A percentile compares a stretch with the other conserved stretches of the same genome.
Conservation (phyloP, 2,329 filamentous ascomycete species). For the Botryotinia narcissicola region DNA sequence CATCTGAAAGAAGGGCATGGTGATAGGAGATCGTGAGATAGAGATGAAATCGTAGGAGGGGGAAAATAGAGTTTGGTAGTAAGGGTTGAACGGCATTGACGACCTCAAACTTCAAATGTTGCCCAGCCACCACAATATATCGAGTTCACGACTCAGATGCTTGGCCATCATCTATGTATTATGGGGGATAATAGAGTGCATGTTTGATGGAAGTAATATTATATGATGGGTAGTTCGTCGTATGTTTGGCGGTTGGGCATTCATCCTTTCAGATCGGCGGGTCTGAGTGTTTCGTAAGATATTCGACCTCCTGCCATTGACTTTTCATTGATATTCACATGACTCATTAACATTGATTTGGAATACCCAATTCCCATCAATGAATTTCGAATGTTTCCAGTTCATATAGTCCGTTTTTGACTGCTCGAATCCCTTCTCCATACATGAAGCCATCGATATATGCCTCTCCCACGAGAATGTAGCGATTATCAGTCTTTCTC, state of each 20-base stretch:
- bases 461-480: conserved; percentile 32
- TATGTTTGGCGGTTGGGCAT: background rate
- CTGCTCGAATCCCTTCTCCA: conserved; percentile 30
- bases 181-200: background rate
- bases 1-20: background rate
- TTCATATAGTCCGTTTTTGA: conserved; percentile 19
- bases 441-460: conserved; percentile 35
- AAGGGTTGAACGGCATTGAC: conserved; percentile 1
- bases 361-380: conserved; percentile 18
- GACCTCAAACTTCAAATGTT: background rate
- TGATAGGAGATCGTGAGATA: background rate
- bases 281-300: background rate
- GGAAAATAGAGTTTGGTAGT: background rate
- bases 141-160: background rate
- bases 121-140: conserved; percentile 2
- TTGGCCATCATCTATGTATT: background rate
- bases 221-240: background rate
- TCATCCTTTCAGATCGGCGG: background rate
- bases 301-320: background rate
- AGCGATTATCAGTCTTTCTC: conserved; percentile 22
- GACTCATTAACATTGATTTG: background rate
- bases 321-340: background rate
- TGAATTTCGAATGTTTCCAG: conserved; percentile 29
- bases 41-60: background rate
- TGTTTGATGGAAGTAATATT: background rate